Conservation (phyloP, 2,329 filamentous ascomycete species). For the Magnaporthiopsis rhizophila region DNA sequence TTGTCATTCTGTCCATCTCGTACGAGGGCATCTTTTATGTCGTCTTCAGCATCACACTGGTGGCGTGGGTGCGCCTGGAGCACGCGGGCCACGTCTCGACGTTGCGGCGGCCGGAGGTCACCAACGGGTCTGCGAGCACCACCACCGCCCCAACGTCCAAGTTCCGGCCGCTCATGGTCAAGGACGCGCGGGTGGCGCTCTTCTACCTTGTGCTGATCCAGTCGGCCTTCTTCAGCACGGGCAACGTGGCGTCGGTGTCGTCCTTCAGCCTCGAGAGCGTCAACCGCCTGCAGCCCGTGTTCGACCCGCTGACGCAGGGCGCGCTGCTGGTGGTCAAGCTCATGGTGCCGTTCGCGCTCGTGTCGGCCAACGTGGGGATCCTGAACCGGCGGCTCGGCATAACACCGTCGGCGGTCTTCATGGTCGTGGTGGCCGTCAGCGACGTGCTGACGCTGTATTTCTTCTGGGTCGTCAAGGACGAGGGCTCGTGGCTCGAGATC, state of each 20-base stretch:
- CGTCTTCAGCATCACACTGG: constrained; percentile 71
- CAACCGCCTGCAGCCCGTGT: constrained; percentile 76
- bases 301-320: constrained; percentile 87
- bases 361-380: constrained; percentile 90
- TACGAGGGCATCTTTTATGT: constrained; percentile 97
- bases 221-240: constrained; percentile 93
- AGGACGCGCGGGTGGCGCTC: constrained; percentile 80
- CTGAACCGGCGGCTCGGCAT: constrained; percentile 79
- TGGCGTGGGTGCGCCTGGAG: constrained; percentile 90
- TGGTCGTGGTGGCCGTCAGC: constrained; percentile 85
- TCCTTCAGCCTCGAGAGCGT: constrained; percentile 93
- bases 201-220: constrained; percentile 96
- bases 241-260: constrained; percentile 89
- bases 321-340: constrained; percentile 83
- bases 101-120: constrained; percentile 13
- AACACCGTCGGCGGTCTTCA: constrained; percentile 82
- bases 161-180: constrained; percentile 62
- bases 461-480: constrained; percentile 95
- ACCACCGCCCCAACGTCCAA: constrained; percentile 8
- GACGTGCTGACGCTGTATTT: constrained; percentile 91
- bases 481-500: constrained; percentile 96
- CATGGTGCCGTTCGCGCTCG: constrained; percentile 84
- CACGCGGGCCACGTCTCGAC: constrained; percentile 57
- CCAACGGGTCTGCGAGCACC: not conserved
- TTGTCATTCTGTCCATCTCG: constrained; percentile 93